Conservation (phyloP, 2,329 filamentous ascomycete genomes). For the Sporothrix variecibatus region DNA sequence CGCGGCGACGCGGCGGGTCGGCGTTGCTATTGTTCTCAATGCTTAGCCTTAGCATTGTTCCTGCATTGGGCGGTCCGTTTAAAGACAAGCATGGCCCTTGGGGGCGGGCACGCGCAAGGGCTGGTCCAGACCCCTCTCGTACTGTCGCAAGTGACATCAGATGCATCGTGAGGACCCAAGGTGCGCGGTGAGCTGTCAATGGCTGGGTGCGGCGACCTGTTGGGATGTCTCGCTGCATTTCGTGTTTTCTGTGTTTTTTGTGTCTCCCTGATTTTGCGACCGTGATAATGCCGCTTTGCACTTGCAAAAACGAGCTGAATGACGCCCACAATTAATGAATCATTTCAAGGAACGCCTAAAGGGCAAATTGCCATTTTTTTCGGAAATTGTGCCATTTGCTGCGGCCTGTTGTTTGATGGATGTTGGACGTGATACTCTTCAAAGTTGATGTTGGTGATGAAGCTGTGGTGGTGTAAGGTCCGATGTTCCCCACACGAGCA, state of each 20-base stretch:
- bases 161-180: neutral
- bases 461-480: neutral
- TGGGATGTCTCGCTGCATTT: neutral
- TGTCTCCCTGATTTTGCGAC: neutral
- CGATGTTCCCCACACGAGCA: neutral
- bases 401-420: neutral
- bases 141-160: slow-evolving; percentile 5
- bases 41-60: slow-evolving; percentile 29
- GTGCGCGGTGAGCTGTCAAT: neutral
- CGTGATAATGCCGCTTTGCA: neutral
- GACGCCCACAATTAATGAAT: neutral
- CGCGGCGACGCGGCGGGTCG: slow-evolving; percentile 1
- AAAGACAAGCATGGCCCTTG: neutral
- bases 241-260: neutral
- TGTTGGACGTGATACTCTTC: neutral
- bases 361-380: neutral
- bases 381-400: slow-evolving; percentile 15
- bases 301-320: neutral
- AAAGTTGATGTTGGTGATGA: neutral
- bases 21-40: slow-evolving; percentile 26
- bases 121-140: neutral
- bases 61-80: slow-evolving; percentile 11
- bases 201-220: neutral
- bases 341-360: neutral
- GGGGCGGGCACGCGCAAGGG: neutral